Evolutionary conservation across 306 rosid genomes (phyloP).

Genomic region (Castanea crenata): DNA sequence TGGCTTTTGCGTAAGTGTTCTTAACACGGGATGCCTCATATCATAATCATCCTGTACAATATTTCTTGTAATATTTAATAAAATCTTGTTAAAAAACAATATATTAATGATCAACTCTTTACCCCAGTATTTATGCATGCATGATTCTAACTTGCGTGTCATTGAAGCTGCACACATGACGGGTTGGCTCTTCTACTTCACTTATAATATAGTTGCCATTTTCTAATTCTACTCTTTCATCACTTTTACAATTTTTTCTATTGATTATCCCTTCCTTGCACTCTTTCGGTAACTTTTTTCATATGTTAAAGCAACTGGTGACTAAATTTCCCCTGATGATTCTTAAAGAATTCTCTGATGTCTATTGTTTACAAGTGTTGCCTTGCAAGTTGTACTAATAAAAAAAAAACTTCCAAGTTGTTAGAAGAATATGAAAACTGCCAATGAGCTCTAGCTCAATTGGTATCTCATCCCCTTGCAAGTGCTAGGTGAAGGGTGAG

Average conservation of each 20-base stretch:
- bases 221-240: not conserved
- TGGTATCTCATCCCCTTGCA: too few species aligned
- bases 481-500: too few species aligned
- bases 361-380: not conserved
- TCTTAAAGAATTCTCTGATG: not conserved
- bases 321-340: not conserved
- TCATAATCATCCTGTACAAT: too few species aligned
- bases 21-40: not conserved
- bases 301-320: not conserved
- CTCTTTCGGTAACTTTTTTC: not conserved
- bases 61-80: too few species aligned
- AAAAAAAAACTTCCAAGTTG: not conserved
- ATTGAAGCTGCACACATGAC: not conserved
- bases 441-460: too few species aligned
- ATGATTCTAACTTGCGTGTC: not conserved
- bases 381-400: not conserved
- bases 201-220: not conserved
- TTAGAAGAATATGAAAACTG: not conserved
- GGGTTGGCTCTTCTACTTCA: not conserved
- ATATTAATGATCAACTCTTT: not conserved
- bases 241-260: not conserved
- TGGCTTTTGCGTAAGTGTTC: slow-evolving; percentile 75
- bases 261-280: not conserved
- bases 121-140: not conserved
- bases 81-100: too few species aligned